Percentiles rank a stretch among this genome's conserved stretches.
Evolutionary conservation across 805 yeast genomes (phyloP).

Genomic region (Candida morakotiae): DNA sequence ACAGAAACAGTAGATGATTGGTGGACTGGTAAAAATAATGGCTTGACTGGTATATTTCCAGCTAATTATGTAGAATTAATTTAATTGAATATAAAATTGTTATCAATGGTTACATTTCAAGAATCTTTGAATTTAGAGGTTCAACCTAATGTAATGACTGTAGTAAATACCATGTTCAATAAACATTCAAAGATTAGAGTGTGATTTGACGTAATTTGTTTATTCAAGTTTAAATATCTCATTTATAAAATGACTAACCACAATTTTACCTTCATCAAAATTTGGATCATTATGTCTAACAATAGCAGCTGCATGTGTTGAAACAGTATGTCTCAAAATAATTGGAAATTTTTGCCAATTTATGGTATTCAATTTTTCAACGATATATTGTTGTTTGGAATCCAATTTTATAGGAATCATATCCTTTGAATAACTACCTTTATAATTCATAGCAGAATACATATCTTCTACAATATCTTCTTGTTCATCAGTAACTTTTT

Average conservation of each 20-base stretch:
- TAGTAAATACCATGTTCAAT: no score
- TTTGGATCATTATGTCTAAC: constrained; percentile 50
- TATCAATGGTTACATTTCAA: no score
- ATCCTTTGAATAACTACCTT: constrained; percentile 8
- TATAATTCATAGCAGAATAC: constrained; percentile 47
- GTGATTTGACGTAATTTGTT: no score
- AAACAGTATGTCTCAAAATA: constrained; percentile 57
- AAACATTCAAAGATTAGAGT: neutral
- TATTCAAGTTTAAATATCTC: constrained; percentile 18
- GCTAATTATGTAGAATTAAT: constrained; percentile 91
- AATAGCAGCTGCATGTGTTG: constrained; percentile 81
- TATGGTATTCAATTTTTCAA: constrained; percentile 49
- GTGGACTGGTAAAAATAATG: constrained; percentile 95
- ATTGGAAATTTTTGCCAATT: constrained; percentile 72
- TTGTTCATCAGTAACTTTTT: constrained; percentile 52
- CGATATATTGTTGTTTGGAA: constrained; percentile 43
- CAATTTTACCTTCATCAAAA: constrained; percentile 67
- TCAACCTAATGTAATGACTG: no score
- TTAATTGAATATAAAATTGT: constrained; percentile 17
- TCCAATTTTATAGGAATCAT: constrained; percentile 20
- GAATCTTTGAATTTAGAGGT: no score
- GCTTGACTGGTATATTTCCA: constrained; percentile 89
- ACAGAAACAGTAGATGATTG: constrained; percentile 91
- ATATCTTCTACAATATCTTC: constrained; percentile 64
- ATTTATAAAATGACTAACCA: constrained; percentile 60